These are phyloP conservation scores for Trifolium dubium DNA, from an alignment of 306 rosid genomes.

Conservation along the genomic window DNA sequence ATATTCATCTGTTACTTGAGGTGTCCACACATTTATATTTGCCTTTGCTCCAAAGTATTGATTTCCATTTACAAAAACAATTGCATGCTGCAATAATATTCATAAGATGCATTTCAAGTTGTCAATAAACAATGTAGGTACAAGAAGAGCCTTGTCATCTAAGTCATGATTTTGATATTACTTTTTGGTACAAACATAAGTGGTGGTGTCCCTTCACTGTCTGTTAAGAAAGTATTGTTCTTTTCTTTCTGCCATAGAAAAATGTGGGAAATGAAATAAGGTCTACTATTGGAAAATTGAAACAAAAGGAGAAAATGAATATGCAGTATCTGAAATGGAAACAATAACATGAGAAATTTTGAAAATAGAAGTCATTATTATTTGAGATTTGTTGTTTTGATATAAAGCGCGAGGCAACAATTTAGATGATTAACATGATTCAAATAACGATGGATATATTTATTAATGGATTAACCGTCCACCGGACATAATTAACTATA, in stretches of 20 bases:
- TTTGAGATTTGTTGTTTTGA: too few species aligned
- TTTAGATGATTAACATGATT: too few species aligned
- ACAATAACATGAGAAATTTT: too few species aligned
- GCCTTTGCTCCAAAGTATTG: conserved; percentile 98
- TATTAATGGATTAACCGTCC: too few species aligned
- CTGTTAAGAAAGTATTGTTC: conserved; percentile 30
- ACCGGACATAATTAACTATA: background rate
- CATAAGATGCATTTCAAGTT: conserved; percentile 18
- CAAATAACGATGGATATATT: too few species aligned
- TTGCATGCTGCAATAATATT: conserved; percentile 78
- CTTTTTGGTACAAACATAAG: conserved; percentile 36
- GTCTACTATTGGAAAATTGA: too few species aligned
- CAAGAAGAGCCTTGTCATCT: conserved; percentile 21
- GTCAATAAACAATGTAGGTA: background rate
- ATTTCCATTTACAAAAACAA: conserved; percentile 87
- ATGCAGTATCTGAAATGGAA: too few species aligned
- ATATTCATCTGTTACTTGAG: conserved; percentile 67
- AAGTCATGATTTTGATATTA: conserved; percentile 17
- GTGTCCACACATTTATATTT: conserved; percentile 89
- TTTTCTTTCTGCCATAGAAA: conserved; percentile 31
- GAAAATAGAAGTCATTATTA: too few species aligned
- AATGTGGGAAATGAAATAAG: background rate
- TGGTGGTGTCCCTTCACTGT: conserved; percentile 46
- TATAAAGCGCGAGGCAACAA: too few species aligned
- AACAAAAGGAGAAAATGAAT: too few species aligned